Conservation (phyloP, 192 early-diverging fungal species). For the Chytriomyces sp. region DNA sequence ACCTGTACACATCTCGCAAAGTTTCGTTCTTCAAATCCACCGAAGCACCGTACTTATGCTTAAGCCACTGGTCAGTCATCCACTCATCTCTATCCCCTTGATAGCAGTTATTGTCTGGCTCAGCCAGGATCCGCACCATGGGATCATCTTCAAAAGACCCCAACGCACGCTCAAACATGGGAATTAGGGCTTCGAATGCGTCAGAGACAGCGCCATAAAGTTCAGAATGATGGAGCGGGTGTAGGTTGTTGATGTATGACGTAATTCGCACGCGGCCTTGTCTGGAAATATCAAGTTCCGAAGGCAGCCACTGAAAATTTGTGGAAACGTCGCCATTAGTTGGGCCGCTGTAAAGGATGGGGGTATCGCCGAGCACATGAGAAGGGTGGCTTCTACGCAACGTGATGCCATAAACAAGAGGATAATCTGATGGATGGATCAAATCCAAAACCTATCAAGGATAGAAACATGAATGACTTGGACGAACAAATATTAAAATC, state of each 20-base stretch:
- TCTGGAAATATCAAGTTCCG: constrained; percentile 57
- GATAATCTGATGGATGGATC: constrained; percentile 57
- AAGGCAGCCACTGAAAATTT: constrained; percentile 67
- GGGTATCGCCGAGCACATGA: constrained; percentile 13
- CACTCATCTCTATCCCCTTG: constrained; percentile 1
- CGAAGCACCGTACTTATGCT: background rate
- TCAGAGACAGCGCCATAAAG: constrained; percentile 56
- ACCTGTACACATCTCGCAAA: no score
- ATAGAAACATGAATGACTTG: no score
- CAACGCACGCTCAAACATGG: constrained; percentile 59
- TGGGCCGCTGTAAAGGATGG: background rate
- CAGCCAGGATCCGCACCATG: background rate
- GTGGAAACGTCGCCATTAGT: constrained; percentile 11
- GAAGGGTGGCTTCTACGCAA: background rate
- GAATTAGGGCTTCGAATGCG: constrained; percentile 60
- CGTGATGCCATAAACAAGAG: constrained; percentile 36
- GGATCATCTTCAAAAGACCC: background rate
- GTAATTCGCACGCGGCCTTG: constrained; percentile 49
- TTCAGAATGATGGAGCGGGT: constrained; percentile 47
- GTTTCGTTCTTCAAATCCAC: background rate
- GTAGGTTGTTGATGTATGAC: constrained; percentile 79
- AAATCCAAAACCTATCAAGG: constrained; percentile 59
- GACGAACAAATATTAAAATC: no score
- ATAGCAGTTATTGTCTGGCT: background rate
- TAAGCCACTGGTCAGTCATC: background rate